Percentiles rank a stretch among this genome's conserved stretches.
These are phyloP conservation scores for Citrullus mucosospermus DNA, from an alignment of 306 rosid genomes.

Conservation along the genomic window DNA sequence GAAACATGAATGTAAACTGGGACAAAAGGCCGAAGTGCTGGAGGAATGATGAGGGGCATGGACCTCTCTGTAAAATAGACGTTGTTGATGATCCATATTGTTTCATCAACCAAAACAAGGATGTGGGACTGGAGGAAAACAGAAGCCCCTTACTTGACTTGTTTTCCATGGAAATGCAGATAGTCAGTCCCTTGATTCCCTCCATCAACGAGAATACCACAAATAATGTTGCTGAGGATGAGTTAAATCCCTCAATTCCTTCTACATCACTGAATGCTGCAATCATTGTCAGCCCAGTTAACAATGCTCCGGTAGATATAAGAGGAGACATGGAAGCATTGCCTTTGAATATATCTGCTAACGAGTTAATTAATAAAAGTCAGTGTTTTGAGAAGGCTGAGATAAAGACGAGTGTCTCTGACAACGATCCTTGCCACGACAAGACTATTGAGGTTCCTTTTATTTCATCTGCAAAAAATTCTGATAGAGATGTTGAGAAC, in stretches of 20 bases:
- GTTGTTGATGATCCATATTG: constrained; percentile 24
- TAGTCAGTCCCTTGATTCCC: constrained; percentile 9
- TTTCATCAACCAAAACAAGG: constrained; percentile 17
- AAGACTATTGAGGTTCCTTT: constrained; percentile 9
- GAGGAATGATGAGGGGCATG: constrained; percentile 1
- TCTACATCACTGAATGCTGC: neutral
- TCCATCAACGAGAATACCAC: neutral
- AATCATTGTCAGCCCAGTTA: constrained; percentile 7
- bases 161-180: constrained; percentile 20
- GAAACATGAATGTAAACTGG: neutral
- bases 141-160: constrained; percentile 16
- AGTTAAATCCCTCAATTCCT: constrained; percentile 8
- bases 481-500: constrained; percentile 3
- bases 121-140: constrained; percentile 16
- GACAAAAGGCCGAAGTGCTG: constrained; percentile 7
- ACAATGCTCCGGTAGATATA: constrained; percentile 5
- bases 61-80: constrained; percentile 5
- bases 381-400: constrained; percentile 10
- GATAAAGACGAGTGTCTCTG: neutral
- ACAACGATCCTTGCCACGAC: neutral
- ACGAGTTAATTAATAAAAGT: constrained; percentile 9
- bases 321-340: constrained; percentile 4
- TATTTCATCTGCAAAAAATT: constrained; percentile 3
- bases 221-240: constrained; percentile 3
- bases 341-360: constrained; percentile 18